These are phyloP conservation scores for Pythium myriotylum DNA, from an alignment of 352 stramenopile species.

Conservation along the genomic window DNA sequence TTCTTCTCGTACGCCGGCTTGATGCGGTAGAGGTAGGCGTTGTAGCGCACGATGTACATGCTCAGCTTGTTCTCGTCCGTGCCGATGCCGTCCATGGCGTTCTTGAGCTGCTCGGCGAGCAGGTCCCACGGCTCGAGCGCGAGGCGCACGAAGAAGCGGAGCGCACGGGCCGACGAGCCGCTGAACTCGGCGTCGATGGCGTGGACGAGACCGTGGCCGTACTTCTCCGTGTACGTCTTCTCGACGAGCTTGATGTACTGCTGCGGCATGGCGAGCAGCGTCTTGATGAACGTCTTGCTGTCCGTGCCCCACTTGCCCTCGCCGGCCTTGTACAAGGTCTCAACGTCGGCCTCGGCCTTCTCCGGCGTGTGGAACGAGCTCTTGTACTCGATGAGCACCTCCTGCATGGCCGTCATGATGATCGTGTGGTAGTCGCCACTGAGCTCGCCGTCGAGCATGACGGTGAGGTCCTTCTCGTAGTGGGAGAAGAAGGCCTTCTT, in stretches of 20 bases:
- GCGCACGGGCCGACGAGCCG: conserved; percentile 45
- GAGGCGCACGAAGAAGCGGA: conserved; percentile 67
- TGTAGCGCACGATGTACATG: conserved; percentile 69
- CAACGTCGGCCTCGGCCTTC: conserved; percentile 65
- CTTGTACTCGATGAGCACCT: conserved; percentile 33
- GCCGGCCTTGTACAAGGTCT: conserved; percentile 73
- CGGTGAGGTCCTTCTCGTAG: conserved; percentile 44
- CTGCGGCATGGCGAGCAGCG: conserved; percentile 59
- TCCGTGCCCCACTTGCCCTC: conserved; percentile 83
- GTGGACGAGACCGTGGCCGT: conserved; percentile 52
- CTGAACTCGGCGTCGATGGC: conserved; percentile 77
- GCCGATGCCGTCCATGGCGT: conserved; percentile 67
- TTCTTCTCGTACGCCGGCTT: conserved; percentile 54
- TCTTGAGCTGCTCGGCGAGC: conserved; percentile 63
- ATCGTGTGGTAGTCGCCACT: conserved; percentile 43
- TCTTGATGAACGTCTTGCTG: conserved; percentile 64
- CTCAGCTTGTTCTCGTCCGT: conserved; percentile 71
- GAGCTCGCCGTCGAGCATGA: conserved; percentile 39
- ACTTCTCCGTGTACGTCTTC: conserved; percentile 57
- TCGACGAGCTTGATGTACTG: conserved; percentile 65
- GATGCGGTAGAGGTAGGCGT: conserved; percentile 58
- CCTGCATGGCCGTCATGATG: conserved; percentile 39
- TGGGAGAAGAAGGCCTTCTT: conserved; percentile 52
- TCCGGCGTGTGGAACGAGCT: conserved; percentile 54
- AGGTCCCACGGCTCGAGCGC: conserved; percentile 60